Conservation (phyloP, 2,329 filamentous ascomycete species). For the Trichoderma oligosporum region DNA sequence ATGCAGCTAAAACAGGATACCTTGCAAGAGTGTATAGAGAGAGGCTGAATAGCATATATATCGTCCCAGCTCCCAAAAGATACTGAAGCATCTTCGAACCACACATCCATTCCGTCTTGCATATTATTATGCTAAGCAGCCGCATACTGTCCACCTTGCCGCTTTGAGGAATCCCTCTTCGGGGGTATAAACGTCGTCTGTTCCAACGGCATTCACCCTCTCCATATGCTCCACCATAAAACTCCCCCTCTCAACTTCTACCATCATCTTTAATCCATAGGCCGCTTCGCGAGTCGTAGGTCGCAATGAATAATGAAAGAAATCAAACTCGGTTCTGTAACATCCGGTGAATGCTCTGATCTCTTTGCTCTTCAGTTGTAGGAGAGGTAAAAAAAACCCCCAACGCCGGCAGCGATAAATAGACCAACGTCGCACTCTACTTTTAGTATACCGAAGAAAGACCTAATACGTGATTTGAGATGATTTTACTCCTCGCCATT, state of each 20-base stretch:
- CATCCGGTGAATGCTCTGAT: conserved; percentile 42
- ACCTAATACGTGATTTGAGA: conserved; percentile 29
- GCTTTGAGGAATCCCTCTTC: conserved; percentile 19
- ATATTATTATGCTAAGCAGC: conserved; percentile 19
- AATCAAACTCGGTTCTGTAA: conserved; percentile 37
- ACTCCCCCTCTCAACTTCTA: conserved; percentile 28
- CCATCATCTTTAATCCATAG: conserved; percentile 32
- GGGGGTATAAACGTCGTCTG: conserved; percentile 23
- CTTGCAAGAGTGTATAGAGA: conserved; percentile 14
- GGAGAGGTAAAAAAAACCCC: conserved; percentile 41
- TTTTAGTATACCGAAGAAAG: conserved; percentile 33
- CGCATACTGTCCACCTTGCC: conserved; percentile 21
- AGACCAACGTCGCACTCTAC: conserved; percentile 42
- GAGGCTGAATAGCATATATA: not conserved
- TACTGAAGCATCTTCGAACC: conserved; percentile 22
- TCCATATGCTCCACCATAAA: conserved; percentile 19
- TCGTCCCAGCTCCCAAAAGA: conserved; percentile 15
- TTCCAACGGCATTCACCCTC: conserved; percentile 17
- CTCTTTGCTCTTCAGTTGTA: conserved; percentile 42
- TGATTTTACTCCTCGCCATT: conserved; percentile 52
- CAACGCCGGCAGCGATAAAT: conserved; percentile 48
- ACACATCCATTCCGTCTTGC: conserved; percentile 20
- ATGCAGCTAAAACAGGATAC: conserved; percentile 25
- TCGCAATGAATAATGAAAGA: conserved; percentile 34
- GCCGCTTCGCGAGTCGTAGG: conserved; percentile 23